A percentile compares a stretch with the other conserved stretches of the same genome.
Conservation (phyloP, 2,329 filamentous ascomycete genomes). For the Colletotrichum cuscutae region DNA sequence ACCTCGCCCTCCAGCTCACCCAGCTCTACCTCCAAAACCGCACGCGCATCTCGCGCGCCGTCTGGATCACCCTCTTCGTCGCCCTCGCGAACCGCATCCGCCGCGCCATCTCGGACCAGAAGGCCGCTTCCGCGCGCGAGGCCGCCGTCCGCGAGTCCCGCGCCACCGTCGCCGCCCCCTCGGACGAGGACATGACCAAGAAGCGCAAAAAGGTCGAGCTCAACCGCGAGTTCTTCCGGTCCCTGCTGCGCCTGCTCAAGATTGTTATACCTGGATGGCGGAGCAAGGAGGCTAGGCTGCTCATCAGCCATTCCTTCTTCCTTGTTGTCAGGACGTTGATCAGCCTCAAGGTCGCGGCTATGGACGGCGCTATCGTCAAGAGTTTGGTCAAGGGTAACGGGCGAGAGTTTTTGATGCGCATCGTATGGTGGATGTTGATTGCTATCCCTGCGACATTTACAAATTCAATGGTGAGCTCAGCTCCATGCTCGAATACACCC, state of each 20-base stretch:
- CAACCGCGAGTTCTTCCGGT: constrained; percentile 84
- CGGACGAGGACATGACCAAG: constrained; percentile 46
- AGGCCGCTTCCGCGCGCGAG: constrained; percentile 79
- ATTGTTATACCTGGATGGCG: constrained; percentile 93
- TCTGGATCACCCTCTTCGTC: constrained; percentile 85
- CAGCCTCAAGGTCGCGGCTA: constrained; percentile 93
- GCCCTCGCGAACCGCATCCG: constrained; percentile 88
- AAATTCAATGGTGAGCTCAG: constrained; percentile 86
- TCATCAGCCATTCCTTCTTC: constrained; percentile 94
- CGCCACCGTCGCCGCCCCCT: constrained; percentile 55
- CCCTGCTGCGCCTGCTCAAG: constrained; percentile 78
- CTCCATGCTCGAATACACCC: background rate
- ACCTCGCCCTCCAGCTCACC: constrained; percentile 73
- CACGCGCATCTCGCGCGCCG: constrained; percentile 81
- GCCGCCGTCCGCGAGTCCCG: constrained; percentile 63
- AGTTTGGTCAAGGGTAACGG: constrained; percentile 91
- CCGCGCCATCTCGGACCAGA: constrained; percentile 92
- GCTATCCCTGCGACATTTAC: constrained; percentile 97
- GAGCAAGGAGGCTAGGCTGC: constrained; percentile 86
- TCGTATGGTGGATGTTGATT: constrained; percentile 99
- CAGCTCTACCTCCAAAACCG: constrained; percentile 82
- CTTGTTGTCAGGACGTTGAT: constrained; percentile 90
- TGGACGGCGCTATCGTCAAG: constrained; percentile 94
- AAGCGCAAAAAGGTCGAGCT: constrained; percentile 86
- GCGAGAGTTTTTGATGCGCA: constrained; percentile 85